phyloP scores from a whole-genome alignment of 805 yeast species.

The Pichia thaimueangensis region DNA sequence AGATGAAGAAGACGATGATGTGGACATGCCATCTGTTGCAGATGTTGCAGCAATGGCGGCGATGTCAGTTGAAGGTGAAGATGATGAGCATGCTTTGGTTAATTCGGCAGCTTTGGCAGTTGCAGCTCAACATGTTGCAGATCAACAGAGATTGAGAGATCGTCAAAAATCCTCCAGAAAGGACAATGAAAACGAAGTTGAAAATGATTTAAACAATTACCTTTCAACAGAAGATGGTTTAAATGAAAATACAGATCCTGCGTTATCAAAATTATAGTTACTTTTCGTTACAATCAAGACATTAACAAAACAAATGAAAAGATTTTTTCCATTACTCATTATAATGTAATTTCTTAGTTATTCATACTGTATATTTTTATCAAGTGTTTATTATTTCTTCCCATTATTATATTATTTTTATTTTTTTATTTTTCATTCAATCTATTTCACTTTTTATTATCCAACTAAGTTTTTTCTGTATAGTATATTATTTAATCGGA shows the following conservation, averaged over 20 bases:
- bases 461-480: background rate
- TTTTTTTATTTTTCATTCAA: background rate
- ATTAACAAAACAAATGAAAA: too few species aligned
- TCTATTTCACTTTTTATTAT: background rate
- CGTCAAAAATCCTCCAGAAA: constrained; percentile 1
- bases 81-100: constrained; percentile 13
- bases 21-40: constrained; percentile 11
- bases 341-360: constrained; percentile 2
- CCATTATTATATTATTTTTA: background rate
- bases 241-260: constrained; percentile 19
- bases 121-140: constrained; percentile 15
- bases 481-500: background rate
- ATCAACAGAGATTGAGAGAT: constrained; percentile 13
- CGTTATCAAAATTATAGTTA: constrained; percentile 10
- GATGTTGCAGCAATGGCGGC: constrained; percentile 16
- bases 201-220: background rate
- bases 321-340: too few species aligned
- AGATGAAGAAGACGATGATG: constrained; percentile 10
- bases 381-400: background rate
- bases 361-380: constrained; percentile 1
- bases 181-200: background rate
- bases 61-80: constrained; percentile 13
- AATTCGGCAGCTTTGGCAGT: constrained; percentile 15
- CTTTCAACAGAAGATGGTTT: constrained; percentile 1
- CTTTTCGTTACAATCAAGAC: too few species aligned